Evolutionary conservation across 805 yeast genomes (phyloP), one percentile per base, ranked within the genome.

Genomic region (Sugiyamaella mastotermitis): DNA sequence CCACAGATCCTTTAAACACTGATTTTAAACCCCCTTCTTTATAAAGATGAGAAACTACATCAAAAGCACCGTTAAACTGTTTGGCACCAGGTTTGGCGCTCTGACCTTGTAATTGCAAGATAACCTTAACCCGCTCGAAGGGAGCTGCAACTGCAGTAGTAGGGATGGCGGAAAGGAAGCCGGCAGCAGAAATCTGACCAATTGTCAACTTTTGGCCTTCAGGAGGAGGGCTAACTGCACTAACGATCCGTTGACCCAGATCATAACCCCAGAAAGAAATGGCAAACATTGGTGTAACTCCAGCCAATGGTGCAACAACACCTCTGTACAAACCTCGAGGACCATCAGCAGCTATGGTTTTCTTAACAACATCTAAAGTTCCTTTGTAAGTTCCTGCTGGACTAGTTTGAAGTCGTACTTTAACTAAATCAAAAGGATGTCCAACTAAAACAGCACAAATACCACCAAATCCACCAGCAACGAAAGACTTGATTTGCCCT

Each of bases 251-350:
- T 64, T 86, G 87, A 46, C 97, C 97, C 37, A 85, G 69, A 56
- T 87, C 97, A 61, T 92, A 90, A 55, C 97, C 97, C 97, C 98
- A 90, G 66, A 90, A 90, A 1, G 95, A 83, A 17, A 92, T 92
- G 2, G 97, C 97, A 68, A 92, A 92, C 84, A 90, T 92, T 20
- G 98, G 98, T 0, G 97, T 92, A 16, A 90, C 97, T 17, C 98
- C 98, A n/a, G 84, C 57, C 37, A 90, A 65, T 3, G 98, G 98
- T 10, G 97, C 95, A 9, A 83, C 69, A 22, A 92, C 97, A 42
- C 98, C 98, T 55, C 94, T 70, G 62, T 90, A 90, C 48, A 90
- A 76, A 1, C 97, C 97, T 18, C 68, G 48, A 3, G 77, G 74
- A 0, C 95, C 95, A 45, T 82, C 86, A 19, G 71, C 70, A n/a